phyloP scores from a whole-genome alignment of 164 flowering plant genomes.

The Magnolia officinalis region DNA sequence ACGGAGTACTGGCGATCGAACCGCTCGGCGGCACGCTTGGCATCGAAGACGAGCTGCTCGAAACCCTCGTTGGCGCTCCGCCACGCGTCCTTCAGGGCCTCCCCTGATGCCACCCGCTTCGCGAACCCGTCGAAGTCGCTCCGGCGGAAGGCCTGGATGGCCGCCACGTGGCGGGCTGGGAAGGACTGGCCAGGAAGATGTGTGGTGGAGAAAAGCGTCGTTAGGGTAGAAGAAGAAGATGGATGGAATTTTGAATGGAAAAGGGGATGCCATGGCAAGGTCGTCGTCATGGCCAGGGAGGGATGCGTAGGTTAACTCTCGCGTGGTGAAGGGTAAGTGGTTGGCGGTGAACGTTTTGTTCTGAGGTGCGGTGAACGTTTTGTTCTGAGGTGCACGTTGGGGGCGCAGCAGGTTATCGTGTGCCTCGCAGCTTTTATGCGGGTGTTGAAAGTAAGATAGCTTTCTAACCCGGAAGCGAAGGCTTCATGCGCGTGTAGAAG shows the following conservation, averaged over 20 bases:
- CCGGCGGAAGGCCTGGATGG: conserved; percentile 52
- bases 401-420: not conserved
- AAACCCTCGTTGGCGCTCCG: conserved; percentile 76
- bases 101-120: conserved; percentile 51
- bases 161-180: conserved; percentile 16
- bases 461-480: no score
- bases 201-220: conserved; percentile 13
- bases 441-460: no score
- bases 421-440: not conserved
- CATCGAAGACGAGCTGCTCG: conserved; percentile 67
- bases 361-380: not conserved
- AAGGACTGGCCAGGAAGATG: not conserved
- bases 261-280: conserved; percentile 41
- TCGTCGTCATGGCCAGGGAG: conserved; percentile 19
- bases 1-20: conserved; percentile 66
- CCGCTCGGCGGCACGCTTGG: conserved; percentile 77
- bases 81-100: conserved; percentile 68
- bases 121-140: conserved; percentile 70
- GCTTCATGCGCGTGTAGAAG: no score
- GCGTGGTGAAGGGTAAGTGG: not conserved
- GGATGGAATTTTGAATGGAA: not conserved
- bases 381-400: not conserved
- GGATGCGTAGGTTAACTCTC: not conserved
- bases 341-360: not conserved
- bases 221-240: not conserved